These are phyloP conservation scores for Penicillium turbatum DNA, from an alignment of 495 filamentous ascomycete species.

Conservation along the genomic window DNA sequence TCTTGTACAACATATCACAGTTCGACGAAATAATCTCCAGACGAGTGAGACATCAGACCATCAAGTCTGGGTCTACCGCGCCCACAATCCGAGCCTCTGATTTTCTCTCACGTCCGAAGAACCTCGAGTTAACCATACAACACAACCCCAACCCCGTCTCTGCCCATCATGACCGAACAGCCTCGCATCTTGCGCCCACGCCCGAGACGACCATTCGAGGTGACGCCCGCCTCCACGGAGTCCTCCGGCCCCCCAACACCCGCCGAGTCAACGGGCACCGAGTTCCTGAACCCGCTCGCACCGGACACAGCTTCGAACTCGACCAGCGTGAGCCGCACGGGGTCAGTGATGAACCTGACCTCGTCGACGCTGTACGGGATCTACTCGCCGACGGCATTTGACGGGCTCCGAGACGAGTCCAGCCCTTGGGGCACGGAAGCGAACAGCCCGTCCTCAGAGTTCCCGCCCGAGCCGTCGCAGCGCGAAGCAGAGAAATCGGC, in stretches of 20 bases:
- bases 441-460: constrained; percentile 49
- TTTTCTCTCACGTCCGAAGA: constrained; percentile 2
- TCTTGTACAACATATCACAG: background rate
- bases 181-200: constrained; percentile 63
- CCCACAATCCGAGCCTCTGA: constrained; percentile 10
- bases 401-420: constrained; percentile 47
- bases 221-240: constrained; percentile 51
- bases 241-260: constrained; percentile 50
- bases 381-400: constrained; percentile 65
- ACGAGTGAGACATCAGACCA: background rate
- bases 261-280: constrained; percentile 33
- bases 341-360: constrained; percentile 82
- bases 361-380: constrained; percentile 88
- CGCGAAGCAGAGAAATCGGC: constrained; percentile 23
- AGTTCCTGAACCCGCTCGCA: constrained; percentile 29
- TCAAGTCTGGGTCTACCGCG: background rate
- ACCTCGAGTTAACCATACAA: background rate
- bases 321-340: constrained; percentile 53
- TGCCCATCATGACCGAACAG: constrained; percentile 39
- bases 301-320: constrained; percentile 26
- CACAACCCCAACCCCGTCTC: constrained; percentile 3
- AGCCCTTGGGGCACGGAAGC: constrained; percentile 70
- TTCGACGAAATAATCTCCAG: background rate
- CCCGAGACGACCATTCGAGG: constrained; percentile 70
- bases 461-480: constrained; percentile 27